Evolutionary conservation across 257 asterid genomes (phyloP), one percentile per base, ranked within the genome.

Genomic region (Orobanche coerulescens): DNA sequence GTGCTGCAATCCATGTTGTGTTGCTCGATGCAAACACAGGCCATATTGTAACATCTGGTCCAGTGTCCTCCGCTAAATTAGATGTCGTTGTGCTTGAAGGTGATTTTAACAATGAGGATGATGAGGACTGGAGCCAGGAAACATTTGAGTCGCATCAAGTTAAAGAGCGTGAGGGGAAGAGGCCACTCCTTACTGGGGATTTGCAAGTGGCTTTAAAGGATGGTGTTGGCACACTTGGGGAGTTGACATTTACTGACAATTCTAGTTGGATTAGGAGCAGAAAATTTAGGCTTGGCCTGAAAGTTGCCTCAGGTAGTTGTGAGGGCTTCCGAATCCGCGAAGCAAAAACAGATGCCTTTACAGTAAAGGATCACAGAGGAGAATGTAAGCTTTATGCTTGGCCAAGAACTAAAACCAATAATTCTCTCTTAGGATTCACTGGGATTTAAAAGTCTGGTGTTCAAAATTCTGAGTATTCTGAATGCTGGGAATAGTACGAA

Each of bases 211-310:
- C 77, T 19, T 72, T 91, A 68, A 88, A 87, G 77, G 92, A 88
- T 59, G 97, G 97, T 6, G 92, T 87, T 16, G 96, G 96, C 61
- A 84, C 90, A 31, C 75, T 91, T 24, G 95, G 95, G 51, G 96
- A 91, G 67, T 72, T 87, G 78, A 79, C 90, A 5, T 93, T 93
- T 71, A 93, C 99, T 0, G 99, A 93, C 73, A 93, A 93, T 69
- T 93, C 99, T 47, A 93, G 99, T 71, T 93, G 99, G 99, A 86
- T 86, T 58, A 78, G 99, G 73, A 93, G 97, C 83, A 77, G 97
- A 71, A 89, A 90, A 65, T 93, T 93, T 67, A 81, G 97, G 72
- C 75, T 93, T 52, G 99, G 99, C 49, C 74, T 89, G 69, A 89
- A 78, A 64, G 88, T 82, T 73, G 76, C 89, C 42, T 75, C 96